phyloP scores from a whole-genome alignment of 257 asterid species.

The Rauvolfia tetraphylla region DNA sequence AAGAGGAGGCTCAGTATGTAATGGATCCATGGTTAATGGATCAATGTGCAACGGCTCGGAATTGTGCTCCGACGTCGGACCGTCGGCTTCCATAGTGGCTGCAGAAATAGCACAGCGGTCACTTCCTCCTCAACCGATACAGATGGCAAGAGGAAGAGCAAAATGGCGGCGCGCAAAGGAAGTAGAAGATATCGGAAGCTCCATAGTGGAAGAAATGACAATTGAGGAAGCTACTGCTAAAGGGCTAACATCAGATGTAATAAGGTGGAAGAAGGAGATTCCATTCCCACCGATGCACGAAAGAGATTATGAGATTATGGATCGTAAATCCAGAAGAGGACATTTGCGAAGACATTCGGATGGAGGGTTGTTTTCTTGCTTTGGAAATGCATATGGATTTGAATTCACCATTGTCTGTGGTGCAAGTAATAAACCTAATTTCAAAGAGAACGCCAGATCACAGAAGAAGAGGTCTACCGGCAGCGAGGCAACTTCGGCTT shows the following conservation, averaged over 20 bases:
- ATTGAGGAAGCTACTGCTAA: conserved; percentile 55
- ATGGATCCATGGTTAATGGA: conserved; percentile 35
- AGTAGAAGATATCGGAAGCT: conserved; percentile 32
- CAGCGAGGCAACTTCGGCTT: conserved; percentile 35
- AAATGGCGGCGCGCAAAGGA: conserved; percentile 1
- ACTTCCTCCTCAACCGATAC: conserved; percentile 20
- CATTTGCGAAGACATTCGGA: conserved; percentile 34
- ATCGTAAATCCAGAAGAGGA: background rate
- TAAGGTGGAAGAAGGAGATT: conserved; percentile 31
- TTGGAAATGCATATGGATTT: conserved; percentile 60
- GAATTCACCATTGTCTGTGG: conserved; percentile 74
- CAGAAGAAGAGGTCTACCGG: conserved; percentile 23
- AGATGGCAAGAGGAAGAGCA: background rate
- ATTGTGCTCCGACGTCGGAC: conserved; percentile 80
- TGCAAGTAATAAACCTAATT: conserved; percentile 25
- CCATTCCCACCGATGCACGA: background rate
- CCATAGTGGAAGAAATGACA: conserved; percentile 56
- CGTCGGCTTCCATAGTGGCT: conserved; percentile 84
- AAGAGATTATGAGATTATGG: background rate
- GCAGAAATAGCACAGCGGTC: conserved; percentile 53
- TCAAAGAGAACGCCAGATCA: conserved; percentile 23
- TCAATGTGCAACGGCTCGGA: conserved; percentile 35
- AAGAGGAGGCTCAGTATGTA: conserved; percentile 33
- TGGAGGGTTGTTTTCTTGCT: conserved; percentile 47
- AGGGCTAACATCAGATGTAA: conserved; percentile 36